A percentile compares a stretch with the other conserved stretches of the same genome.
Evolutionary conservation across 108 stramenopile species (phyloP).

Genomic region (Stephanodiscus minutulus): DNA sequence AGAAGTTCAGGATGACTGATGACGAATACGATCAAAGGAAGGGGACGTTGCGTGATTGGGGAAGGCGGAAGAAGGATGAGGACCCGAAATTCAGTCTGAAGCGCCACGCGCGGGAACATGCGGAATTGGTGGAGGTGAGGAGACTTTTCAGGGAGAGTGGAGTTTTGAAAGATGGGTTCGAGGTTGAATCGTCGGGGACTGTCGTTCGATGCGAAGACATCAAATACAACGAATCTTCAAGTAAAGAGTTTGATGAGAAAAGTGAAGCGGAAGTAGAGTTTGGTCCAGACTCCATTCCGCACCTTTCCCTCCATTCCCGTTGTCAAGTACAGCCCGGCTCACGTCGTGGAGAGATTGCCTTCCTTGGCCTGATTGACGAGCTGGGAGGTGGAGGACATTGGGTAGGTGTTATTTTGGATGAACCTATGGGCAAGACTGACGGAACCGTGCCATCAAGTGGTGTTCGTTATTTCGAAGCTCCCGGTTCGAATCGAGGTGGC

Average conservation of each 20-base stretch:
- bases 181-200: conserved; percentile 61
- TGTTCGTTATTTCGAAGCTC: conserved; percentile 73
- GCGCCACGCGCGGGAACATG: conserved; percentile 79
- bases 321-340: conserved; percentile 94
- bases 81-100: conserved; percentile 84
- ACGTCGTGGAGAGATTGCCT: conserved; percentile 85
- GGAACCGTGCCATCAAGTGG: conserved; percentile 67
- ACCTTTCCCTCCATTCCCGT: conserved; percentile 65
- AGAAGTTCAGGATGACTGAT: conserved; percentile 94
- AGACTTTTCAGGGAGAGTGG: conserved; percentile 61
- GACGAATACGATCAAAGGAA: conserved; percentile 92
- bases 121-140: conserved; percentile 70
- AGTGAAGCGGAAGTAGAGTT: conserved; percentile 30
- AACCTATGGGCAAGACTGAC: conserved; percentile 91
- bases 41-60: conserved; percentile 93
- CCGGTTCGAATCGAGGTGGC: conserved; percentile 57
- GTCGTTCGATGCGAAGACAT: conserved; percentile 44
- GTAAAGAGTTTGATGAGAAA: neutral
- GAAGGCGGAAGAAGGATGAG: conserved; percentile 75
- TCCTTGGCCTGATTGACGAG: conserved; percentile 78
- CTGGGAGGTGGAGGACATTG: conserved; percentile 76
- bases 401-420: conserved; percentile 96
- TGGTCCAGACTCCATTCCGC: conserved; percentile 56
- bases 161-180: conserved; percentile 63
- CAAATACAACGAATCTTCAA: conserved; percentile 24